phyloP scores from a whole-genome alignment of 306 rosid species.

The Vicia sativa region DNA sequence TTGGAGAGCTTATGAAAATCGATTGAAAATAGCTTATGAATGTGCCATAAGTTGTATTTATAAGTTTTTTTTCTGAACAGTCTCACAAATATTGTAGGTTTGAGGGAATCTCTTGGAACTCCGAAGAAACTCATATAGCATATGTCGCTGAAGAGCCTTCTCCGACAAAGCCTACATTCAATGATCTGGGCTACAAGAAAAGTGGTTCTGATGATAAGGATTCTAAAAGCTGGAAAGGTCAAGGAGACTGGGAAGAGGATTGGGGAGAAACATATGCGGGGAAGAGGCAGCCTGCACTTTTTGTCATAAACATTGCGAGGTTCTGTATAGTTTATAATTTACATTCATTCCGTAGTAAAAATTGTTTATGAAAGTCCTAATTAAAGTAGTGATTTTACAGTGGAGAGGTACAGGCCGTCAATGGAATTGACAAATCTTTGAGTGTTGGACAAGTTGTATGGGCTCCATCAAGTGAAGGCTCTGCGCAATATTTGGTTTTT shows the following conservation, averaged over 20 bases:
- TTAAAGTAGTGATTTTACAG: constrained; percentile 46
- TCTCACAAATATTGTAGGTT: constrained; percentile 63
- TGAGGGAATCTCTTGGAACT: constrained; percentile 92
- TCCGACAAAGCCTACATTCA: constrained; percentile 80
- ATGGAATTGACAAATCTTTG: constrained; percentile 69
- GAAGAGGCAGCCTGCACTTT: constrained; percentile 89
- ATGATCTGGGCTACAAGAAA: constrained; percentile 65
- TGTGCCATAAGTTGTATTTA: not conserved
- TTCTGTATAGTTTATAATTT: constrained; percentile 29
- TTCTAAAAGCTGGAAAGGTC: constrained; percentile 75
- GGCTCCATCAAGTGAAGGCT: constrained; percentile 69
- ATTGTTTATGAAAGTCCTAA: constrained; percentile 19
- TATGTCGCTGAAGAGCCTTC: constrained; percentile 92
- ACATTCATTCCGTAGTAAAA: not conserved
- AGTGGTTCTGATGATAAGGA: constrained; percentile 63
- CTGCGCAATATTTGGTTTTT: constrained; percentile 67
- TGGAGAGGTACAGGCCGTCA: constrained; percentile 76
- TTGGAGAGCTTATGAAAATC: not conserved
- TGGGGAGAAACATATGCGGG: constrained; percentile 98
- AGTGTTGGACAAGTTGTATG: constrained; percentile 95
- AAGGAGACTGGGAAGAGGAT: constrained; percentile 88
- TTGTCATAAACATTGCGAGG: constrained; percentile 70
- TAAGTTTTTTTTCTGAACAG: not conserved
- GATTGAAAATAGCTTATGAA: too few species aligned
- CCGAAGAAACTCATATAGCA: constrained; percentile 72